phyloP scores from a whole-genome alignment of 1,284 basidiomycete genomes.

The Flammula alnicola region DNA sequence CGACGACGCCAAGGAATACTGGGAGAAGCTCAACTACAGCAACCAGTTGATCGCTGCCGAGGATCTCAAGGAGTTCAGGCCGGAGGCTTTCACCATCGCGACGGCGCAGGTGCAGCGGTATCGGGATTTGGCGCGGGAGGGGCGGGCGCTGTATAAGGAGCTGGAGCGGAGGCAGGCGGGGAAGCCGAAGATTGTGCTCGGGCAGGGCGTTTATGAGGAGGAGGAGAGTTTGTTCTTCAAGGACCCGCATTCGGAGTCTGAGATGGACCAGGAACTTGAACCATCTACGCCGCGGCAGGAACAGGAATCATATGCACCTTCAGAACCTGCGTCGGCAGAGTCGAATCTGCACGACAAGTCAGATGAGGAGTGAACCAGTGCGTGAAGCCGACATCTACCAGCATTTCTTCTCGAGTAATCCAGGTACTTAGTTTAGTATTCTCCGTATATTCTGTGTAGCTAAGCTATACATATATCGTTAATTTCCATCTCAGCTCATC shows the following conservation, averaged over 20 bases:
- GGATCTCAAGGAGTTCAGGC: constrained; percentile 27
- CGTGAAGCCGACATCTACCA: no score
- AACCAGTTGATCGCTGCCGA: constrained; percentile 21
- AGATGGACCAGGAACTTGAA: constrained; percentile 29
- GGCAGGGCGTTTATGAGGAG: constrained; percentile 24
- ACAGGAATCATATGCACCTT: no score
- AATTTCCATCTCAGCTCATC: no score
- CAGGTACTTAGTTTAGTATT: no score
- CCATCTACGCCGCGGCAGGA: neutral
- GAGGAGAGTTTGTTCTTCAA: constrained; percentile 11
- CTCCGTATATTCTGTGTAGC: no score
- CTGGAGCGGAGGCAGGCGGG: constrained; percentile 34
- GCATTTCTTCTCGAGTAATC: no score
- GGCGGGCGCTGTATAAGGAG: constrained; percentile 36
- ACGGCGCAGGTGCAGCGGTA: constrained; percentile 33
- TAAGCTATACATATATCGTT: no score
- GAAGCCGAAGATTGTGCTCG: constrained; percentile 43
- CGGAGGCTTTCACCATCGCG: constrained; percentile 35
- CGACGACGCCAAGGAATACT: constrained; percentile 50
- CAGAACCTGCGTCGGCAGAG: no score
- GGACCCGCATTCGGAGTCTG: constrained; percentile 1
- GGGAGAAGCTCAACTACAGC: constrained; percentile 54
- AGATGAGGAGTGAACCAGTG: neutral
- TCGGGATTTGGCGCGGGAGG: constrained; percentile 41
- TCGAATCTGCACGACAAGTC: no score